Evolutionary conservation across 2,329 filamentous ascomycete genomes (phyloP).

Genomic region (Penicillium sp.): DNA sequence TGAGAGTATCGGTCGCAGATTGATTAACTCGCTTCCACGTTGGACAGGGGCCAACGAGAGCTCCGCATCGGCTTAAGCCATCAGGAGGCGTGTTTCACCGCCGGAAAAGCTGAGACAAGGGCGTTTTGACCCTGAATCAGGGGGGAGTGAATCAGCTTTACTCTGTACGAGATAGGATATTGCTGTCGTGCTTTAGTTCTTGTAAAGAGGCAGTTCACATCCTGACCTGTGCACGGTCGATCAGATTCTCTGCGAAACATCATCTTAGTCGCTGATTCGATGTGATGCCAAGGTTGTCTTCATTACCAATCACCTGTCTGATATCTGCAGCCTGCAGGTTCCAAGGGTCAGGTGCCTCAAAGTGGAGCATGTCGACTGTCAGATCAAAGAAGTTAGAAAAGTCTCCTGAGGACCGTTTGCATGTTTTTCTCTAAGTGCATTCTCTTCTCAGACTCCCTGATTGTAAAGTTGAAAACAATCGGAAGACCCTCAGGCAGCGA

Average conservation of each 20-base stretch:
- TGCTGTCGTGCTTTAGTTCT: too few species aligned
- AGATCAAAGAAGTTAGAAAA: not conserved
- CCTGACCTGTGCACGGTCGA: not conserved
- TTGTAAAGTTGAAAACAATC: too few species aligned
- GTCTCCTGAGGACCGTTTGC: too few species aligned
- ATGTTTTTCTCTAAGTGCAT: too few species aligned
- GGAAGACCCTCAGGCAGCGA: too few species aligned
- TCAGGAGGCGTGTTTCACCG: conserved; percentile 13
- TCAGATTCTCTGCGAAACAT: not conserved
- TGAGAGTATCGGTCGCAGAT: conserved; percentile 21
- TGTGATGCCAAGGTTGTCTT: conserved; percentile 4
- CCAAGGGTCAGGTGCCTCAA: too few species aligned
- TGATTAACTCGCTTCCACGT: conserved; percentile 22
- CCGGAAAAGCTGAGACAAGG: conserved; percentile 2
- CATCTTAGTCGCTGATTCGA: not conserved
- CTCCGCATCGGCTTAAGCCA: conserved; percentile 7
- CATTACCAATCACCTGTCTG: not conserved
- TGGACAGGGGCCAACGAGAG: conserved; percentile 5
- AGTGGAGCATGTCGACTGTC: not conserved
- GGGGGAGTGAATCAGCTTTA: not conserved
- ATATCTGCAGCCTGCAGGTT: not conserved
- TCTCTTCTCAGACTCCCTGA: too few species aligned
- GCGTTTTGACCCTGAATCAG: conserved; percentile 1
- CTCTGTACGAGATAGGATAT: too few species aligned
- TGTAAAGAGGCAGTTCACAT: not conserved